Base-by-base conservation (phyloP, 805 yeast species). In the Metschnikowia gelsemii region DNA sequence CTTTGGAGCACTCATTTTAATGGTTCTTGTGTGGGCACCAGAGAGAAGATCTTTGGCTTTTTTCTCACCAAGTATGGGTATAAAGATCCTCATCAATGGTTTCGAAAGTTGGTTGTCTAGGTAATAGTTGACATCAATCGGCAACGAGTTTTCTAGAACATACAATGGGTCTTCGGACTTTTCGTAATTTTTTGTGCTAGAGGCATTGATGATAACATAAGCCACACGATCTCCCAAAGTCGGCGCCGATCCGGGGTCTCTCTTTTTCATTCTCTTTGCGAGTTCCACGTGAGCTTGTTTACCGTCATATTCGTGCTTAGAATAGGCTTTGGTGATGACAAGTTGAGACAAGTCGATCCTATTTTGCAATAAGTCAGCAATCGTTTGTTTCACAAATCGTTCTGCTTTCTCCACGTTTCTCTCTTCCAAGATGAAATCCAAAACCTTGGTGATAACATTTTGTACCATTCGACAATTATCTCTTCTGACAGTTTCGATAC, bases 161-260 rank as follows among this genome's bases (percentile, higher is more conserved):
- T 79, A 93, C 23, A 91, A 66, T 2, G 99, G 99, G 58, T 93
- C 99, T 63, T 93, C 99, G 1, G 97, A 90, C 63, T 93, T 89
- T 52, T 91, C 96, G 63, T 90, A 95, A 49, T 90, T 84, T 59
- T 88, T 90, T 43, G 87, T 86, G 38, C 87, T 82, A 4, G 87
- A 83, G 0, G 91, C 81, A 38, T 64, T 67, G 52, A 87, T 84
- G 45, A 93, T 90, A 25, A 93, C 99, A 59, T 91, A 93, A 5
- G 98, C 98, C 23, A 93, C 98, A 66, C 99, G 86, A 61, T 93
- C 99, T 43, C 99, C 99, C 35, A 93, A 75, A 9, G 88, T 81
- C 3, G 99, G 99, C 1, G 99, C 99, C 6, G 95, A 84, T 18
- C 99, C 99, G 0, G 96, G 84, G 59, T 93, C 99, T 71, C 99